Conservation (phyloP, 208 protist genomes). For the Trypanosoma boissoni region DNA sequence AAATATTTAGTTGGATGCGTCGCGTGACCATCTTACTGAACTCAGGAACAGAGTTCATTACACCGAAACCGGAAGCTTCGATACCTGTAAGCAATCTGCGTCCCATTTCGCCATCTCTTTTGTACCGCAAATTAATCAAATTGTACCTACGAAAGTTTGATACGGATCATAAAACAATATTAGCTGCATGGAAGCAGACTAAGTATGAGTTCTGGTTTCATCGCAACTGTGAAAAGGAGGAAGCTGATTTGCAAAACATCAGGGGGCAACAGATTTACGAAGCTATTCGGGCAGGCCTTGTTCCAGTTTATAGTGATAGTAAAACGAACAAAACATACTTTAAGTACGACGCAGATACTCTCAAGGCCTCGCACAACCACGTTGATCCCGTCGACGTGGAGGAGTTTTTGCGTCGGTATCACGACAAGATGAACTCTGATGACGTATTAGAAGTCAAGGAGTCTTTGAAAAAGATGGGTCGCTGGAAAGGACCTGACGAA, state of each 20-base stretch:
- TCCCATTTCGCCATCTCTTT: constrained; percentile 50
- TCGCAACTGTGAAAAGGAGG: constrained; percentile 39
- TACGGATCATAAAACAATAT: constrained; percentile 78
- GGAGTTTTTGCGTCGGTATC: constrained; percentile 80
- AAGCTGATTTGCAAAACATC: constrained; percentile 66
- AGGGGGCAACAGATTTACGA: constrained; percentile 76
- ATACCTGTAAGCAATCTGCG: constrained; percentile 50
- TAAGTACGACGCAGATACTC: constrained; percentile 77
- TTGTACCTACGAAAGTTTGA: constrained; percentile 86
- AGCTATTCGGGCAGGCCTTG: constrained; percentile 66
- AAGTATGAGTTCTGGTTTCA: constrained; percentile 85
- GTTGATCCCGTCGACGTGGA: constrained; percentile 72
- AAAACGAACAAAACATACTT: constrained; percentile 77
- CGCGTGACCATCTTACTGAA: constrained; percentile 16
- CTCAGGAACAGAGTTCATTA: constrained; percentile 69
- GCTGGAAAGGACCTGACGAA: constrained; percentile 73
- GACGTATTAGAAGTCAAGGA: constrained; percentile 70
- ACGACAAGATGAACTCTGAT: constrained; percentile 65
- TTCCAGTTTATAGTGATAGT: constrained; percentile 67
- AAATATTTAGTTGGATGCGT: constrained; percentile 20
- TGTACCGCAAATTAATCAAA: constrained; percentile 83
- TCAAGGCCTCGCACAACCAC: constrained; percentile 78
- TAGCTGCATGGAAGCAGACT: constrained; percentile 84
- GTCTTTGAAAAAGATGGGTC: constrained; percentile 65
- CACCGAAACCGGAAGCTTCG: constrained; percentile 51